Evolutionary conservation across 371 early-diverging fungal genomes (phyloP).

Genomic region (Thermomucor indicae-seudaticae): DNA sequence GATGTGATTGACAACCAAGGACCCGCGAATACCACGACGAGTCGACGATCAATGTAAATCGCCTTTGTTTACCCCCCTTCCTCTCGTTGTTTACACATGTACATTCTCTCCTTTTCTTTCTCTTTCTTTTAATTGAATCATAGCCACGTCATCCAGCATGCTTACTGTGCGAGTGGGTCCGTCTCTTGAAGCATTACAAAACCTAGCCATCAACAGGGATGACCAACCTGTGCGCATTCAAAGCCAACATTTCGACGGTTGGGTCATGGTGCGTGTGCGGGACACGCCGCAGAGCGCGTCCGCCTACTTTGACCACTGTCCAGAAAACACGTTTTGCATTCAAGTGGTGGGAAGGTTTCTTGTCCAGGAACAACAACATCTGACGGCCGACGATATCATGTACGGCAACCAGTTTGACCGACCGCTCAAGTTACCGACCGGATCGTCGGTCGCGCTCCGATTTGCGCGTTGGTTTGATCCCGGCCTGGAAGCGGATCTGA

Average conservation of each 20-base stretch:
- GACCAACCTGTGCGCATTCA: slow-evolving; percentile 58
- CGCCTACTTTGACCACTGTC: slow-evolving; percentile 49
- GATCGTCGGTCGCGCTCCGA: slow-evolving; percentile 68
- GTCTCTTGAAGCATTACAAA: slow-evolving; percentile 45
- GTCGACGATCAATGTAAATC: too few relatives aligned
- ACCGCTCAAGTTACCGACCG: slow-evolving; percentile 64
- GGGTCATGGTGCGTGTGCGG: slow-evolving; percentile 63
- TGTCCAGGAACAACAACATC: slow-evolving; percentile 24
- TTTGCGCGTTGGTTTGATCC: slow-evolving; percentile 80
- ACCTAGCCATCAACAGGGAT: slow-evolving; percentile 66
- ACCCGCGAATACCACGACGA: too few relatives aligned
- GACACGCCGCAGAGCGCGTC: slow-evolving; percentile 47
- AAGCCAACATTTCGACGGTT: slow-evolving; percentile 61
- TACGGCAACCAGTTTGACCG: slow-evolving; percentile 80
- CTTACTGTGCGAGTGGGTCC: slow-evolving; percentile 55
- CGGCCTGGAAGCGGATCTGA: slow-evolving; percentile 69
- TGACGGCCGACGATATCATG: slow-evolving; percentile 62
- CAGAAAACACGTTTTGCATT: slow-evolving; percentile 59
- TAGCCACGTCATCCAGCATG: background rate
- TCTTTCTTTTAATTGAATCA: background rate
- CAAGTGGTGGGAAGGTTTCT: slow-evolving; percentile 72
- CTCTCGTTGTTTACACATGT: background rate
- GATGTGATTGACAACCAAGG: slow-evolving; percentile 4
- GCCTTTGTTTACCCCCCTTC: too few relatives aligned
- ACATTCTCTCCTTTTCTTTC: background rate